A percentile compares a stretch with the other conserved stretches of the same genome.
These are phyloP conservation scores for Eutypa lata DNA, from an alignment of 2,329 filamentous ascomycete genomes.

Conservation along the genomic window DNA sequence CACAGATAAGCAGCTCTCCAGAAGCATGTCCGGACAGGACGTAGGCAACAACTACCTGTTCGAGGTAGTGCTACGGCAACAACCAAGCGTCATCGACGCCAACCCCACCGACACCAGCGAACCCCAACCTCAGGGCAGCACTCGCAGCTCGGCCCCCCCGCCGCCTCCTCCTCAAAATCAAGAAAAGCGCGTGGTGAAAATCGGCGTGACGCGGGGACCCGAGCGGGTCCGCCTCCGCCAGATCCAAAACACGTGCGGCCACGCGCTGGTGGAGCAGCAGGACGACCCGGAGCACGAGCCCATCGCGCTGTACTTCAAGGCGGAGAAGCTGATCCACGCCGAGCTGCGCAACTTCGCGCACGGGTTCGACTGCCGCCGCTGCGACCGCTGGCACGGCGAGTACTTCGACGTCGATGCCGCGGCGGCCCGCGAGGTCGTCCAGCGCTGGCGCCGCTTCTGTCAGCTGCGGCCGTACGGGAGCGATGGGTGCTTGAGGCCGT, in stretches of 20 bases:
- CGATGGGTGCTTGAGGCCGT: slow-evolving; percentile 2
- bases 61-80: neutral
- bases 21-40: neutral
- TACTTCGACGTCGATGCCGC: slow-evolving; percentile 7
- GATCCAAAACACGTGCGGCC: slow-evolving; percentile 1
- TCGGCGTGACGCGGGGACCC: slow-evolving; percentile 2
- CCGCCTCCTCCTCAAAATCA: no score
- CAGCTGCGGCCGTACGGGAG: slow-evolving; percentile 3
- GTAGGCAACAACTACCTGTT: slow-evolving; percentile 9
- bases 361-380: slow-evolving; percentile 2
- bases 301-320: slow-evolving; percentile 1
- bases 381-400: neutral
- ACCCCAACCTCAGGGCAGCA: no score
- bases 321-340: slow-evolving; percentile 5
- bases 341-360: slow-evolving; percentile 2
- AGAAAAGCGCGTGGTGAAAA: slow-evolving; percentile 3
- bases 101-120: no score
- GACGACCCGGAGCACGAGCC: slow-evolving; percentile 8
- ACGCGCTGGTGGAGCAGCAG: slow-evolving; percentile 1
- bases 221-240: neutral
- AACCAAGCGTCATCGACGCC: no score
- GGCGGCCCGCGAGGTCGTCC: neutral
- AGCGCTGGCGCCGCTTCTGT: slow-evolving; percentile 7
- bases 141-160: no score
- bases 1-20: neutral